These are phyloP conservation scores for Venturia effusa DNA, from an alignment of 2,329 filamentous ascomycete species.

Conservation along the genomic window DNA sequence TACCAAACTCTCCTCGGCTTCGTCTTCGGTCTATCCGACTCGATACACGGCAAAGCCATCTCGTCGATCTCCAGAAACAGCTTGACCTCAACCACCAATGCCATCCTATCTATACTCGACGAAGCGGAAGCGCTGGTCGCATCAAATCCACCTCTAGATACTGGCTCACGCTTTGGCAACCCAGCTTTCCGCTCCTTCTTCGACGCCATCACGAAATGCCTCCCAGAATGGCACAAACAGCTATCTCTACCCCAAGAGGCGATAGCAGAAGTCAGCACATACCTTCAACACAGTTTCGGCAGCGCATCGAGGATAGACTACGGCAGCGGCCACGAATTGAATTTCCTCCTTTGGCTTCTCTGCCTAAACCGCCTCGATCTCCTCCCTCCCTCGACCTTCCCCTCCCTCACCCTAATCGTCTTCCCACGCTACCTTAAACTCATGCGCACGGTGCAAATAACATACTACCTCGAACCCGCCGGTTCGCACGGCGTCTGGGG, in stretches of 20 bases:
- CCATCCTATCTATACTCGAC: conserved; percentile 59
- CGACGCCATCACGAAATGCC: conserved; percentile 44
- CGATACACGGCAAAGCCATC: conserved; percentile 59
- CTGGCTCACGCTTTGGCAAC: conserved; percentile 87
- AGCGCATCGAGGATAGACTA: conserved; percentile 87
- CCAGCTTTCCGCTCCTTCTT: conserved; percentile 78
- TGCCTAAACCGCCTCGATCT: conserved; percentile 73
- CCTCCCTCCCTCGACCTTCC: conserved; percentile 56
- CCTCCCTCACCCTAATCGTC: conserved; percentile 61
- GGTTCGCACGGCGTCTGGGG: conserved; percentile 43
- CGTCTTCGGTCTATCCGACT: conserved; percentile 76
- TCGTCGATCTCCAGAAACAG: conserved; percentile 49
- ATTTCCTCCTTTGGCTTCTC: conserved; percentile 95
- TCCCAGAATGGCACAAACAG: conserved; percentile 51
- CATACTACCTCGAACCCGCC: conserved; percentile 87
- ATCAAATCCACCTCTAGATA: conserved; percentile 69
- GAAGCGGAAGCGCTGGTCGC: conserved; percentile 56
- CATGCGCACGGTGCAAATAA: conserved; percentile 80
- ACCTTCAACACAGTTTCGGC: conserved; percentile 75
- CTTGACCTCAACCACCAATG: conserved; percentile 48
- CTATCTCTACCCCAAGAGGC: conserved; percentile 47
- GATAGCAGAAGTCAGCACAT: conserved; percentile 62
- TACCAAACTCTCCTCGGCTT: conserved; percentile 71
- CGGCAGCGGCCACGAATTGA: conserved; percentile 92
- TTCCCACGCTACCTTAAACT: conserved; percentile 74